Percentiles rank a stretch among this genome's conserved stretches.
Evolutionary conservation across 768 basidiomycete species (phyloP).

Genomic region (Pulveroboletus sp.): DNA sequence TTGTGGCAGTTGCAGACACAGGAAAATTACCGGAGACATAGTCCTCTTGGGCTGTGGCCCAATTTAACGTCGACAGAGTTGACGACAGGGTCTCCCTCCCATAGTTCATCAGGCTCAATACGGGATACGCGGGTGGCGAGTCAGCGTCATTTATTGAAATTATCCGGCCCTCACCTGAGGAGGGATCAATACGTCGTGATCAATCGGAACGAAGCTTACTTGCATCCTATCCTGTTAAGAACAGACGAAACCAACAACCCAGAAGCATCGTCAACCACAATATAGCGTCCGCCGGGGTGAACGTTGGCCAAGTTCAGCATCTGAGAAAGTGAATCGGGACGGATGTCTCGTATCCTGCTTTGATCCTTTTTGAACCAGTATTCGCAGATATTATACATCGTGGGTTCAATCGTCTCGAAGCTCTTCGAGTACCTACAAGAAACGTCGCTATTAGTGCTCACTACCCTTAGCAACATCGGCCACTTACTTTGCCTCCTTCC

Average conservation of each 20-base stretch:
- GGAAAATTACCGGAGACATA: slow-evolving; percentile 56
- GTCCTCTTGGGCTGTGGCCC: slow-evolving; percentile 81
- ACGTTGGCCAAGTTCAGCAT: slow-evolving; percentile 81
- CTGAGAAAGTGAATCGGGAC: slow-evolving; percentile 85
- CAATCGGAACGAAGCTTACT: slow-evolving; percentile 10
- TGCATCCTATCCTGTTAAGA: slow-evolving; percentile 83
- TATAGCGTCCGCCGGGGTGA: slow-evolving; percentile 78
- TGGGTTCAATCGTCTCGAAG: slow-evolving; percentile 85
- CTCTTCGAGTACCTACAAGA: slow-evolving; percentile 72
- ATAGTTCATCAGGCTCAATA: slow-evolving; percentile 85
- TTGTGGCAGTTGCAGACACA: neutral
- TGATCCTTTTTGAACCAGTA: slow-evolving; percentile 89
- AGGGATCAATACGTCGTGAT: neutral
- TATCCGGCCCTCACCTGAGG: slow-evolving; percentile 69
- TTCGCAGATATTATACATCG: slow-evolving; percentile 79
- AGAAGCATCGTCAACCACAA: slow-evolving; percentile 89
- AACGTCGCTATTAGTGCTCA: neutral
- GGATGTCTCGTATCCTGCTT: slow-evolving; percentile 73
- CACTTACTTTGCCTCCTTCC: slow-evolving; percentile 92
- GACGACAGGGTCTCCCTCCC: slow-evolving; percentile 45
- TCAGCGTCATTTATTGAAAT: slow-evolving; percentile 86
- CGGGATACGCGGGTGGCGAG: slow-evolving; percentile 87
- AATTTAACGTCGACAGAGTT: slow-evolving; percentile 72
- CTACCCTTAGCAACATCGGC: neutral
- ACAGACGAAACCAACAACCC: slow-evolving; percentile 83